Evolutionary conservation across 305 asterid species (phyloP).

Genomic region (Fraxinus latifolia): DNA sequence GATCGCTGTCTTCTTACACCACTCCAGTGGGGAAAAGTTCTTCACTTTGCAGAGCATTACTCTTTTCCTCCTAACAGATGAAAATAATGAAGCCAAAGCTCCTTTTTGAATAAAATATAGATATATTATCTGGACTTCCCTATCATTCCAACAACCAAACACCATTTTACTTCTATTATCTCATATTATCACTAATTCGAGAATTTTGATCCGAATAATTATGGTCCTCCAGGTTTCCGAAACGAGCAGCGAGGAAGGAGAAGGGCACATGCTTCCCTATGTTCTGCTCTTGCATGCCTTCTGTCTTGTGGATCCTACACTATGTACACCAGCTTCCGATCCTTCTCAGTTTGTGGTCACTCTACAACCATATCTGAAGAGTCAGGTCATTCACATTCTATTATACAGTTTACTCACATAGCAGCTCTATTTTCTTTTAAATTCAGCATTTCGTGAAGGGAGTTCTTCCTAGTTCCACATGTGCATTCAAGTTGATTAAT

Average conservation of each 20-base stretch:
- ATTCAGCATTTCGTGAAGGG: conserved; percentile 15
- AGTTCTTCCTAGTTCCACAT: neutral
- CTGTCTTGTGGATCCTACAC: conserved; percentile 83
- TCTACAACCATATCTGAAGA: conserved; percentile 90
- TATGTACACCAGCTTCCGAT: conserved; percentile 94
- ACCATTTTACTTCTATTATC: conserved; percentile 14
- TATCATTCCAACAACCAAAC: conserved; percentile 17
- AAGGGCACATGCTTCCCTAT: conserved; percentile 82
- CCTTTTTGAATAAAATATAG: neutral
- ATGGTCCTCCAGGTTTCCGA: conserved; percentile 67
- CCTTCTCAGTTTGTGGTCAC: conserved; percentile 97
- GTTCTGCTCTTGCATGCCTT: conserved; percentile 88
- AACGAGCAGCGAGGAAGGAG: conserved; percentile 66
- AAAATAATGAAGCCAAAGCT: conserved; percentile 13
- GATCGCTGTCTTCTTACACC: neutral
- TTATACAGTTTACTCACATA: conserved; percentile 9
- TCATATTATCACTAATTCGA: conserved; percentile 17
- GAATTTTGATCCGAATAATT: conserved; percentile 16
- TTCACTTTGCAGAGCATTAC: conserved; percentile 1
- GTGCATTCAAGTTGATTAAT: conserved; percentile 11
- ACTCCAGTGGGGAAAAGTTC: neutral
- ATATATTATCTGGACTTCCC: neutral
- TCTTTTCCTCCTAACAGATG: conserved; percentile 4
- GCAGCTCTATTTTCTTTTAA: conserved; percentile 12
- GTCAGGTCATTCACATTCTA: conserved; percentile 59